Conservation (phyloP, 805 yeast genomes). For the Kluyveromyces wickerhamii region DNA sequence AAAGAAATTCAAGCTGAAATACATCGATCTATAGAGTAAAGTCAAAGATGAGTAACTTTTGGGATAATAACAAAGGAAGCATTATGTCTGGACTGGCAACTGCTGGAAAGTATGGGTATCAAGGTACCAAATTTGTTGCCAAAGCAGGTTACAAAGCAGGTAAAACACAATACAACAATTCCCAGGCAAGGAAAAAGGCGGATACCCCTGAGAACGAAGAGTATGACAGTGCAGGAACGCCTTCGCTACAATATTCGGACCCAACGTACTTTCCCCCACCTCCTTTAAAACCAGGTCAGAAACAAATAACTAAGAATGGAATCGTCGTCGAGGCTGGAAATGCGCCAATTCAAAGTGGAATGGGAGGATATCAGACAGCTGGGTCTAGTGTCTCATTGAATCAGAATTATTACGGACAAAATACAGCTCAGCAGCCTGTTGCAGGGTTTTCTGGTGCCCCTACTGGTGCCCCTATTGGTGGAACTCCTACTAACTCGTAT, state of each 20-base stretch:
- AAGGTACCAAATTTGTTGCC: conserved; percentile 35
- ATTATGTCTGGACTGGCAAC: conserved; percentile 30
- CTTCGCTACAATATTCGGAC: conserved; percentile 9
- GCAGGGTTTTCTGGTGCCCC: too few relatives aligned
- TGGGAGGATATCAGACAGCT: conserved; percentile 9
- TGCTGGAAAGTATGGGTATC: conserved; percentile 32
- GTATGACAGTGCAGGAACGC: conserved; percentile 2
- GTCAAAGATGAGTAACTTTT: conserved; percentile 31
- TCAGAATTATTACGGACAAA: too few relatives aligned
- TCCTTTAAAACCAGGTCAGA: conserved; percentile 33
- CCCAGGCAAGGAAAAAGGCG: conserved; percentile 11
- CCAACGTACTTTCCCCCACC: conserved; percentile 31
- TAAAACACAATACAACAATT: conserved; percentile 26
- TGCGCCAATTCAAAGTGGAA: conserved; percentile 1
- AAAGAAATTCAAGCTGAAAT: too few relatives aligned
- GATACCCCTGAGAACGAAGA: background rate
- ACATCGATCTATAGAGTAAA: too few relatives aligned
- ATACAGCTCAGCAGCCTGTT: too few relatives aligned
- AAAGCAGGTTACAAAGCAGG: conserved; percentile 36
- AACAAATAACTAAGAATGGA: conserved; percentile 24
- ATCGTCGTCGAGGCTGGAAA: conserved; percentile 4
- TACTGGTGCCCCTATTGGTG: background rate
- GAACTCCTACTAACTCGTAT: background rate
- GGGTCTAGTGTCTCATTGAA: too few relatives aligned
- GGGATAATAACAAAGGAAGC: conserved; percentile 37